Conservation (phyloP, 2,329 filamentous ascomycete genomes). For the Colletotrichum brevisporum region DNA sequence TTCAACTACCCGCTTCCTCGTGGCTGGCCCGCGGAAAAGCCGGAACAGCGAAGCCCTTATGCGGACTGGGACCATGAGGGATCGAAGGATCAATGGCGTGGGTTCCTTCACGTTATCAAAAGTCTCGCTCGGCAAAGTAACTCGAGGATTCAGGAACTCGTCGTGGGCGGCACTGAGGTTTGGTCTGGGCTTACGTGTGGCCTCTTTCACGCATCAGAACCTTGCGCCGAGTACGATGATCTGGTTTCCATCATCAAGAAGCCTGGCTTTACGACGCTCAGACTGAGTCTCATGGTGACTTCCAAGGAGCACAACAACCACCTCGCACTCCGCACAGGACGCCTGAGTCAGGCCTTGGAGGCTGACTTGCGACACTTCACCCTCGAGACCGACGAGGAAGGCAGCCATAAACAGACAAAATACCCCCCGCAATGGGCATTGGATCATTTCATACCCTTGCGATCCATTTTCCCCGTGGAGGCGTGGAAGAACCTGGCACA, state of each 20-base stretch:
- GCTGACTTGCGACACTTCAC: constrained; percentile 44
- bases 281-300: constrained; percentile 44
- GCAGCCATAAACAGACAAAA: neutral
- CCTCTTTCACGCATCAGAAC: constrained; percentile 46
- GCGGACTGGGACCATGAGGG: neutral
- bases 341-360: constrained; percentile 42
- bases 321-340: constrained; percentile 36
- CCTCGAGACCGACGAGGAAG: constrained; percentile 41
- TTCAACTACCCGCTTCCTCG: constrained; percentile 56
- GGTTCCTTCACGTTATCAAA: constrained; percentile 48
- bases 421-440: too few relatives aligned
- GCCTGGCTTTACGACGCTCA: constrained; percentile 47
- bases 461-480: constrained; percentile 48
- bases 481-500: constrained; percentile 48
- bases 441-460: constrained; percentile 43
- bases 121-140: constrained; percentile 42
- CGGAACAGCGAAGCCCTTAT: neutral
- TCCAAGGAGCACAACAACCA: constrained; percentile 26
- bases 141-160: constrained; percentile 50
- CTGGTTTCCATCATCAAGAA: constrained; percentile 43
- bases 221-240: constrained; percentile 45
- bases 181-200: constrained; percentile 49
- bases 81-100: constrained; percentile 47
- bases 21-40: constrained; percentile 46
- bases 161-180: constrained; percentile 49